Base-by-base conservation (phyloP, 306 rosid species). In the Prunus dulcis region DNA sequence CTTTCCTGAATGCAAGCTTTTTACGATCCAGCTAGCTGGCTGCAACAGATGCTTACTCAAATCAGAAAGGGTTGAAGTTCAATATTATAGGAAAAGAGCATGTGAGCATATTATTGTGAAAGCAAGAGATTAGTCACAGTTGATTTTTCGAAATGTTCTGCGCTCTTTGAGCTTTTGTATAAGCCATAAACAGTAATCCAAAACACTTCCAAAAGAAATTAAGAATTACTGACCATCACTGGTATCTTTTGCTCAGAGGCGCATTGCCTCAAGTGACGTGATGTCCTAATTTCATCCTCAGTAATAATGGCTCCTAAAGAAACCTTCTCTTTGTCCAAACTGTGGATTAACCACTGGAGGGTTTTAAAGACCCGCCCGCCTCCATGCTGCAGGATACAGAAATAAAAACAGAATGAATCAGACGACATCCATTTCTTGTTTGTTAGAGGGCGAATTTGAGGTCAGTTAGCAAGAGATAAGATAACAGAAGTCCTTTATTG, bases 231-330 rank as follows among this genome's bases (percentile, higher is more conserved):
- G 66, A 89, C 96, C 93, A 85, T 64, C 17, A 87, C 56, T 11
- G 97, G 86, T 85, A 94, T 87, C 38, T 79, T 80, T 79, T 45
- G 77, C 82, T 91, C 97, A 20, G 56, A 64, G 65, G 93, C 97
- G 71, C 93, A 94, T 1, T 82, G 87, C 83, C 88, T 91, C 84
- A 94, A 82, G 76, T 94, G 98, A 76, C 97, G 91, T 20, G 96
- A 91, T 77, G 84, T 73, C 32, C 71, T 74, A 69, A 77, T 73
- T 76, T 78, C 82, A 13, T 91, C 85, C 77, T 91, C 96, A 22
- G 86, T 84, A 53, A 94, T 88, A 72, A 91, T 75, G 52, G 79
- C 87, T 70, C 84, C 96, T 38, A 75, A 51, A 56, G 67, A 79
- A 82, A 87, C 75, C 80, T 85, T 87, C 72, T 65, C 75, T 52